Conservation (phyloP, 2,329 filamentous ascomycete species). For the Colletotrichum tabaci region DNA sequence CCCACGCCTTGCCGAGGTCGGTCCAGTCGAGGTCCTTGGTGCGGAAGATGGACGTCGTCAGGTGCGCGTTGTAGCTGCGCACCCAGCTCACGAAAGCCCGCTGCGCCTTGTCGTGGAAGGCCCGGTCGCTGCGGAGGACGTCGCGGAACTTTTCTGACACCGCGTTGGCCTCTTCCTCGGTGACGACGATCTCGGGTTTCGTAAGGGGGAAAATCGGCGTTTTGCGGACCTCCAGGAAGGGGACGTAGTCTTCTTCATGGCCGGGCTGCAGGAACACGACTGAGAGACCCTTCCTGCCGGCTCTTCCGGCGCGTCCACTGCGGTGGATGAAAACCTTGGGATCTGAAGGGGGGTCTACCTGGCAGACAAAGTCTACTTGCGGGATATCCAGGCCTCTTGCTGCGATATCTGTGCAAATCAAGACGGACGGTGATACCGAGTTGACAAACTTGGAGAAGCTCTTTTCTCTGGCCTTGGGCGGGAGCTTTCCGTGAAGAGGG, state of each 20-base stretch:
- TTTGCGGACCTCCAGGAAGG: slow-evolving; percentile 88
- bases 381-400: slow-evolving; percentile 93
- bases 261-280: slow-evolving; percentile 89
- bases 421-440: slow-evolving; percentile 81
- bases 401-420: slow-evolving; percentile 94
- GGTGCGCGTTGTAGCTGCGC: slow-evolving; percentile 90
- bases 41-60: slow-evolving; percentile 92
- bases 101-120: slow-evolving; percentile 88
- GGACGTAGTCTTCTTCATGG: slow-evolving; percentile 89
- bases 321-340: slow-evolving; percentile 97
- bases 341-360: slow-evolving; percentile 86
- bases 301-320: slow-evolving; percentile 89
- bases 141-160: slow-evolving; percentile 74
- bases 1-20: slow-evolving; percentile 87
- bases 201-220: slow-evolving; percentile 81
- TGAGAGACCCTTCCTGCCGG: slow-evolving; percentile 87
- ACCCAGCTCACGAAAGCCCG: slow-evolving; percentile 95
- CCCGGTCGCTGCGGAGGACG: slow-evolving; percentile 66
- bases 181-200: slow-evolving; percentile 69
- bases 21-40: slow-evolving; percentile 87
- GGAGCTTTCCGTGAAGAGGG: slow-evolving; percentile 92
- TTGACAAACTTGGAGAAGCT: slow-evolving; percentile 88
- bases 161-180: slow-evolving; percentile 71
- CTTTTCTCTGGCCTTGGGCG: slow-evolving; percentile 87
- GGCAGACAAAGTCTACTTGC: slow-evolving; percentile 90